phyloP scores from a whole-genome alignment of 2,329 filamentous ascomycete species.

The Dothiorella sarmentorum region DNA sequence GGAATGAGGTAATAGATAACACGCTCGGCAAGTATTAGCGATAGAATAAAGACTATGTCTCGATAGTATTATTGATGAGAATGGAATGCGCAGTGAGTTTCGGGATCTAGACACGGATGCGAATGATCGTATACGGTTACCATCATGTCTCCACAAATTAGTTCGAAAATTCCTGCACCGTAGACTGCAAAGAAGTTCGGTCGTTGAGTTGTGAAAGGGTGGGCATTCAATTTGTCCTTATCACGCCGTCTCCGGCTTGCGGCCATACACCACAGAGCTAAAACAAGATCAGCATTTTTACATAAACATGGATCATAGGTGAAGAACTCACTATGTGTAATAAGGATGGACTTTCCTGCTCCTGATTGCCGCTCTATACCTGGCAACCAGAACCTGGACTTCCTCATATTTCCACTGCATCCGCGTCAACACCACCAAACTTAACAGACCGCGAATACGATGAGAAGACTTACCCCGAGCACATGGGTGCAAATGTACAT shows the following conservation, averaged over 20 bases:
- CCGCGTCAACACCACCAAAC: not conserved
- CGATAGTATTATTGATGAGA: no score
- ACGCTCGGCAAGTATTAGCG: no score
- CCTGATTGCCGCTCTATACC: slow-evolving; percentile 6
- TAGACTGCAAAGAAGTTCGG: no score
- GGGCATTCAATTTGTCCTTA: not conserved
- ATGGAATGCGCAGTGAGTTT: no score
- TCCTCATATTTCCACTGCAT: slow-evolving; percentile 16
- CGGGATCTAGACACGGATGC: no score
- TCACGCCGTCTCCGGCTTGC: not conserved
- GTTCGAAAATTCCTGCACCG: no score
- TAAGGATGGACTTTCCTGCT: slow-evolving; percentile 8
- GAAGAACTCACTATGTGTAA: slow-evolving; percentile 7
- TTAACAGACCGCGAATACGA: not conserved
- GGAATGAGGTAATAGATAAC: no score
- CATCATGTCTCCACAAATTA: no score
- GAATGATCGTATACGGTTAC: no score
- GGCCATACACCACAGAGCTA: slow-evolving; percentile 11
- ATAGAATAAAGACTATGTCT: no score
- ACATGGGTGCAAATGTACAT: slow-evolving; percentile 15
- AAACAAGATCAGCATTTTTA: not conserved
- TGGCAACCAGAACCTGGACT: slow-evolving; percentile 14
- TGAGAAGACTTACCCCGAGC: not conserved
- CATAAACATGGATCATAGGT: not conserved
- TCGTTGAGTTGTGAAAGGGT: no score